A percentile compares a stretch with the other conserved stretches of the same genome.
Evolutionary conservation across 352 stramenopile genomes (phyloP).

Genomic region (Phytophthora constricta): DNA sequence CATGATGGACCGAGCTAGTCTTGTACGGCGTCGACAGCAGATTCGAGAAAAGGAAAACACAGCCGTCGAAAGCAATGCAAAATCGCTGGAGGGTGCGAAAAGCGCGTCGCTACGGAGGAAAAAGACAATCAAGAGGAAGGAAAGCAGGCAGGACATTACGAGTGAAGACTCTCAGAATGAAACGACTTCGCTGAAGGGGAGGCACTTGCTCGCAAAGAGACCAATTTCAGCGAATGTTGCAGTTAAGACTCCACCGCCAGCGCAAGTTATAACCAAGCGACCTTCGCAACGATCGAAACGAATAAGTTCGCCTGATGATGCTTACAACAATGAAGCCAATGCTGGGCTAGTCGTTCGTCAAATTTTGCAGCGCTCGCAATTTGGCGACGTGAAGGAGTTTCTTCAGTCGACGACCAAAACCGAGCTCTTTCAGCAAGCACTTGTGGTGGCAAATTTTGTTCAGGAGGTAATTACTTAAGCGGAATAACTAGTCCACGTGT

Average conservation of each 20-base stretch:
- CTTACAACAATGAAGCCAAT: constrained; percentile 25
- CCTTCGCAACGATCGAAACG: constrained; percentile 2
- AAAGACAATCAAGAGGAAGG: constrained; percentile 21
- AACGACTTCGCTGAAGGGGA: not conserved
- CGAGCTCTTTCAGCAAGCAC: constrained; percentile 58
- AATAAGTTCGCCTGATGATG: not conserved
- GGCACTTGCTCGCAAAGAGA: not conserved
- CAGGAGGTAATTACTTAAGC: constrained; percentile 43
- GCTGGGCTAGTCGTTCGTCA: constrained; percentile 53
- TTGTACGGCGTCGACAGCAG: constrained; percentile 42
- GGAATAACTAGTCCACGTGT: no score
- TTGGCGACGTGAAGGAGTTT: constrained; percentile 46
- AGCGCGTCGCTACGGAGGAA: constrained; percentile 8
- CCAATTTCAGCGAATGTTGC: not conserved
- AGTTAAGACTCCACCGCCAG: not conserved
- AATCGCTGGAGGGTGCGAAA: constrained; percentile 1
- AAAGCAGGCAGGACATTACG: not conserved
- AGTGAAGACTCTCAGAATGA: constrained; percentile 2
- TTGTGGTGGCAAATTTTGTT: constrained; percentile 48
- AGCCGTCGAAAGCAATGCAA: not conserved
- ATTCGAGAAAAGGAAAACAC: constrained; percentile 35
- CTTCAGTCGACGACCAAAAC: constrained; percentile 44
- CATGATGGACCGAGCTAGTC: constrained; percentile 43
- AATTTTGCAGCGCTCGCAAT: constrained; percentile 55
- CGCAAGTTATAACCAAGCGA: constrained; percentile 3